Evolutionary conservation across 1,284 basidiomycete genomes (phyloP), one percentile per base, ranked within the genome.

Genomic region (Puccinia horiana): DNA sequence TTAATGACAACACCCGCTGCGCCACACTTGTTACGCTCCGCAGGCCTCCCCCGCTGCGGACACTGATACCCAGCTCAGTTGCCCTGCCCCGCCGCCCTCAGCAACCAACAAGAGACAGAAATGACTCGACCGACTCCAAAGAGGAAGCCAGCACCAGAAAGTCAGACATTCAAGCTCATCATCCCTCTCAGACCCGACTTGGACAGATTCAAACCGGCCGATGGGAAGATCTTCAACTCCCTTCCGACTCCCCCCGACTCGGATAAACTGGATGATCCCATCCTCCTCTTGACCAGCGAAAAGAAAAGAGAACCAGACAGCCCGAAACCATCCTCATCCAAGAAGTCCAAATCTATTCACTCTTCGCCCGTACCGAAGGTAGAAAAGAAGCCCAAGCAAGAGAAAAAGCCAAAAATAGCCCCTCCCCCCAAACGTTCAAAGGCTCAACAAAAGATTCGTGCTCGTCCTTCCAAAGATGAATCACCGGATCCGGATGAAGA

Each of bases 401-500:
- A 56, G 35, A 20, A 2, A 74, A 74, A 74, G 37, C 72, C 29
- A 1, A 52, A 49, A 56, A 49, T 16, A 47, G 29, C 12, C 44
- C n/a, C 35, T 44, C 32, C 29, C 3, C 29, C 12, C 49, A 29
- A 44, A 73, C n/a, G 9, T 32, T 47, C 20, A 73, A 73, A n/a
- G 11, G 16, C 14, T 9, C 35, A 58, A n/a, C 58, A 75, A 32
- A 75, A 75, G 32, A 16, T 26, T 26, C 52, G 26, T 37, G 14
- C 44, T 29, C 44, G 61, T 20, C 20, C 54, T 29, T 6, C 63
- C 9, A 65, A 65, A n/a, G 47, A 65, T 40, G 32, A 72, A 70
- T 80, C 77, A 9, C 54, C 77, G 3, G 67, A 80, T 56, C 47
- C 49, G 35, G 47, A 40, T 29, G 67, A 80, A 75, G 73, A 75